Conservation (phyloP, 768 basidiomycete genomes). For the Serendipita vermifera region DNA sequence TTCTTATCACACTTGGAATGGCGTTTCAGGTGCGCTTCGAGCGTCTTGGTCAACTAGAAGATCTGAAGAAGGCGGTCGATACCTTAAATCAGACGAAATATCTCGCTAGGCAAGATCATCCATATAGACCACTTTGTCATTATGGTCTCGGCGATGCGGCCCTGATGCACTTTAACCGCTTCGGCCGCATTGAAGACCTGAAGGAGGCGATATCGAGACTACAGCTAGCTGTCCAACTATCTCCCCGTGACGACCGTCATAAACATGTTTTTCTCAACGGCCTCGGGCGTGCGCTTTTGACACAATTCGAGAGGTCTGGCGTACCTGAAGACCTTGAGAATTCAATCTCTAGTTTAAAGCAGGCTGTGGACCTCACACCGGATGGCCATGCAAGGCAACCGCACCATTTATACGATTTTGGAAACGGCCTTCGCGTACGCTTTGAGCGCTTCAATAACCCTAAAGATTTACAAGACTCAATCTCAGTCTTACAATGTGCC, state of each 20-base stretch:
- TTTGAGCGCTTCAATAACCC: conserved; percentile 12
- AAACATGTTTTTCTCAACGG: background rate
- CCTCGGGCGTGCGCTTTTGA: background rate
- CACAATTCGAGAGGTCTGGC: background rate
- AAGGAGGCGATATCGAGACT: background rate
- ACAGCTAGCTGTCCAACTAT: background rate
- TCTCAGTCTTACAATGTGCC: conserved; percentile 8
- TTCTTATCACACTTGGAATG: background rate
- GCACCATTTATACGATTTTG: conserved; percentile 10
- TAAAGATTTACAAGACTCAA: conserved; percentile 13
- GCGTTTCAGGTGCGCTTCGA: conserved; percentile 17
- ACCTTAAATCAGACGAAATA: conserved; percentile 13
- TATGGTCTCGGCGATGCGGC: background rate
- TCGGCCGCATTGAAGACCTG: background rate
- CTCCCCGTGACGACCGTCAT: background rate
- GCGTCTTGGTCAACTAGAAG: conserved; percentile 16
- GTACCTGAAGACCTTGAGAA: background rate
- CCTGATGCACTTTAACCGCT: background rate
- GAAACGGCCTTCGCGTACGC: conserved; percentile 5
- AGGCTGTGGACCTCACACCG: background rate
- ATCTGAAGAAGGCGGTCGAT: conserved; percentile 20
- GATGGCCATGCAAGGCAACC: conserved; percentile 12
- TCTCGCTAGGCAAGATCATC: conserved; percentile 13
- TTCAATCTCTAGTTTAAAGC: background rate
- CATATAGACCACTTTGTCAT: background rate